These are phyloP conservation scores for Triticum timopheevii DNA, from an alignment of 176 grass and related monocot genomes.

Conservation along the genomic window DNA sequence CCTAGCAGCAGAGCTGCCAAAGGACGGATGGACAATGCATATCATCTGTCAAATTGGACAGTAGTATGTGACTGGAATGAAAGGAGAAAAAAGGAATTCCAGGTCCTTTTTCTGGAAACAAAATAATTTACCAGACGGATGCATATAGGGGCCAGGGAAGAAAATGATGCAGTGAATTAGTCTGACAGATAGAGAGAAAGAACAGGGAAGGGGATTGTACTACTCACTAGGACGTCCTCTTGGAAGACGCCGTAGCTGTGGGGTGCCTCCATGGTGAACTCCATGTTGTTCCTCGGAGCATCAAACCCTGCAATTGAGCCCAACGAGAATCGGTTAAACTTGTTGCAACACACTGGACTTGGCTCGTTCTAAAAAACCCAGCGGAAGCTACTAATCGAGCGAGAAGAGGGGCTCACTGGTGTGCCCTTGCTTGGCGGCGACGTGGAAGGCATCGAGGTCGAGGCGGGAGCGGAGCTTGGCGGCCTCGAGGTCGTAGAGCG, in stretches of 20 bases:
- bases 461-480: too few relatives aligned
- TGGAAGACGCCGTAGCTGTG: slow-evolving; percentile 55
- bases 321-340: slow-evolving; percentile 3
- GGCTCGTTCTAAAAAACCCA: too few relatives aligned
- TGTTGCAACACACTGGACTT: neutral
- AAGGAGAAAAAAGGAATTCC: too few relatives aligned
- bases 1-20: slow-evolving; percentile 13
- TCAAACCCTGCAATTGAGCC: slow-evolving; percentile 59
- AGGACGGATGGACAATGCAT: neutral
- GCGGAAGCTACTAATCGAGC: too few relatives aligned
- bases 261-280: slow-evolving; percentile 61
- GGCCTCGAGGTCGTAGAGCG: too few relatives aligned
- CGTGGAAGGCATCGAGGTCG: too few relatives aligned
- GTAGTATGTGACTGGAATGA: neutral
- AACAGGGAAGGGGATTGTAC: neutral
- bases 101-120: slow-evolving; percentile 23
- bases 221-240: slow-evolving; percentile 70
- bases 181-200: slow-evolving; percentile 18
- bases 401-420: too few relatives aligned
- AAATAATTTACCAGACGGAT: neutral
- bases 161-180: slow-evolving; percentile 13
- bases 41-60: slow-evolving; percentile 4
- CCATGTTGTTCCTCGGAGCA: slow-evolving; percentile 91
- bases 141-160: neutral
- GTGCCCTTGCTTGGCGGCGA: too few relatives aligned